Conservation (phyloP, 768 basidiomycete genomes). For the Lactarius pseudohatsudake region DNA sequence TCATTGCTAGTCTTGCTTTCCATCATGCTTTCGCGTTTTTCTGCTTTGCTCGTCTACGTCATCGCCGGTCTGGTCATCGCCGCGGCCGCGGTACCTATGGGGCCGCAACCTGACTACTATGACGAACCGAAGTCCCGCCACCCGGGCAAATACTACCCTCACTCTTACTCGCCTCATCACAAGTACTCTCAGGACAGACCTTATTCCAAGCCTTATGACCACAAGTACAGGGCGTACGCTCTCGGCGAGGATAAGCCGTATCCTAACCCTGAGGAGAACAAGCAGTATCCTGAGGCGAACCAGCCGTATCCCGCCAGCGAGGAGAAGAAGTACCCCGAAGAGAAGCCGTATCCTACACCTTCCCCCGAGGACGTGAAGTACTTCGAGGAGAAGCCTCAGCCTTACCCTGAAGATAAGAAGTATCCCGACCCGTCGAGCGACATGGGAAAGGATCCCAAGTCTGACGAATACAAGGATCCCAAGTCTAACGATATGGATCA, state of each 20-base stretch:
- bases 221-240: not conserved
- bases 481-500: not conserved
- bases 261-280: not conserved
- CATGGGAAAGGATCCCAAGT: not conserved
- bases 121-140: slow-evolving; percentile 5
- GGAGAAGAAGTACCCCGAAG: no score
- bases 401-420: not conserved
- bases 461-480: not conserved
- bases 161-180: not conserved
- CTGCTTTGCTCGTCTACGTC: slow-evolving; percentile 20
- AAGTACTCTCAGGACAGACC: not conserved
- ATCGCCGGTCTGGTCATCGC: slow-evolving; percentile 20
- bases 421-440: not conserved
- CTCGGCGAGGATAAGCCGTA: not conserved
- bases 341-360: not conserved
- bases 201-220: not conserved
- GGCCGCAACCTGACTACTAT: slow-evolving; percentile 1
- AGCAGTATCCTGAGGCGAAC: no score
- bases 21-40: slow-evolving; percentile 27
- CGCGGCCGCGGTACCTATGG: slow-evolving; percentile 19
- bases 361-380: not conserved
- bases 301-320: no score
- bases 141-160: slow-evolving; percentile 5
- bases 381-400: not conserved
- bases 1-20: slow-evolving; percentile 19